A percentile compares a stretch with the other conserved stretches of the same genome.
phyloP scores from a whole-genome alignment of 2,329 filamentous ascomycete genomes.

The Xylaria sp. region DNA sequence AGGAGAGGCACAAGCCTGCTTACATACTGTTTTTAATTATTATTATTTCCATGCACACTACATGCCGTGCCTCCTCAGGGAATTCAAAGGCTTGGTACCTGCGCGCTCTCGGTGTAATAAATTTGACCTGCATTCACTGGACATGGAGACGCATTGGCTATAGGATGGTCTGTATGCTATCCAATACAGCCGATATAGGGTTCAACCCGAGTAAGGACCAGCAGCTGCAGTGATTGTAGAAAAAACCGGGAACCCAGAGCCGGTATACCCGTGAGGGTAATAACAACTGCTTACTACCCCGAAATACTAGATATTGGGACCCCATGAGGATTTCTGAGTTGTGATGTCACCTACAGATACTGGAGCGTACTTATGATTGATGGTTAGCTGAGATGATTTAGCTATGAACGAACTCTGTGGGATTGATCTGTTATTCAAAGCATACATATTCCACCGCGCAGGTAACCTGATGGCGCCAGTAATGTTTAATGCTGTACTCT shows the following conservation, averaged over 20 bases:
- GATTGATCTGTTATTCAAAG: neutral
- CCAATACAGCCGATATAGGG: slow-evolving; percentile 39
- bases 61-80: slow-evolving; percentile 17
- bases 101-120: slow-evolving; percentile 36
- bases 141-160: slow-evolving; percentile 27
- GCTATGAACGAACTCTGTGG: neutral
- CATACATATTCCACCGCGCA: neutral
- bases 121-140: slow-evolving; percentile 33
- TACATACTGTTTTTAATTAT: slow-evolving; percentile 11
- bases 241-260: slow-evolving; percentile 21
- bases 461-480: neutral
- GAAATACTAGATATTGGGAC: neutral
- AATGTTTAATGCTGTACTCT: neutral
- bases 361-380: neutral
- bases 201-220: neutral
- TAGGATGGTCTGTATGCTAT: slow-evolving; percentile 30
- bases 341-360: slow-evolving; percentile 22
- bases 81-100: slow-evolving; percentile 25
- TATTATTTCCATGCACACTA: slow-evolving; percentile 7
- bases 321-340: neutral
- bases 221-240: slow-evolving; percentile 10
- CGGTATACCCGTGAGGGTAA: slow-evolving; percentile 12
- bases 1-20: neutral
- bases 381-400: neutral
- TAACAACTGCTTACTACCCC: neutral